Base-by-base conservation (phyloP, 164 flowering plant species). In the Akebia trifoliata region DNA sequence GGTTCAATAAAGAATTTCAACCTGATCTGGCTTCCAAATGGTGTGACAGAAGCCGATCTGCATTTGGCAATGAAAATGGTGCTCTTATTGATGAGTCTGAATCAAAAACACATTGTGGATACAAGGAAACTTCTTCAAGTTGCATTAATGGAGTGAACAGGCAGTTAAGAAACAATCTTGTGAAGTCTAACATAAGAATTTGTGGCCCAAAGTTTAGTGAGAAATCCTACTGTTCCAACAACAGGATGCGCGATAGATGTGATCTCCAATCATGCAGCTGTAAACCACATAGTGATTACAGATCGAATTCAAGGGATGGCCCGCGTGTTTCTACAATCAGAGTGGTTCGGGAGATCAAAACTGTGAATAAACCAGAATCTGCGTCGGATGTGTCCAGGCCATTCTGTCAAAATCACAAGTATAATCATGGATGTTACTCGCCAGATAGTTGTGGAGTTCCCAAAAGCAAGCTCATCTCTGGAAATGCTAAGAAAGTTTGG, bases 401-500 rank as follows among this genome's bases (percentile, higher is more conserved):
- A 55, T 75, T 70, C 44, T 65, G 73, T 70, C 74, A 79, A 15
- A 69, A 73, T 56, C 70, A 57, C 65, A 83, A 76, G 80, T 75
- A 72, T 50, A 70, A 62, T 61, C 73, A 76, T 67, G 60, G 63
- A 38, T 82, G 79, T 21, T 69, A 62, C 50, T 24, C 51, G 29
- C 74, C 79, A 35, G 94, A 81, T 37, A 68, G 58, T 64, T 63
- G 62, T 72, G 83, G 79, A 45, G 74, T 80, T 66, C 37, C 78
- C 32, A 86, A 79, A 71, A 72, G 64, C 68, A 88, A 72, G 79
- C 39, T 45, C 31, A 65, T 38, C 11, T 15, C 21, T 0, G 76
- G 76, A 14, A 77, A 57, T 60, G 59, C 71, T 6, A 86, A 78
- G 84, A 78, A 86, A 76, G 91, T 86, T 31, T 89, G 95, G 98